phyloP scores from a whole-genome alignment of 1,284 basidiomycete species.

The Cryptococcus maquisensis region DNA sequence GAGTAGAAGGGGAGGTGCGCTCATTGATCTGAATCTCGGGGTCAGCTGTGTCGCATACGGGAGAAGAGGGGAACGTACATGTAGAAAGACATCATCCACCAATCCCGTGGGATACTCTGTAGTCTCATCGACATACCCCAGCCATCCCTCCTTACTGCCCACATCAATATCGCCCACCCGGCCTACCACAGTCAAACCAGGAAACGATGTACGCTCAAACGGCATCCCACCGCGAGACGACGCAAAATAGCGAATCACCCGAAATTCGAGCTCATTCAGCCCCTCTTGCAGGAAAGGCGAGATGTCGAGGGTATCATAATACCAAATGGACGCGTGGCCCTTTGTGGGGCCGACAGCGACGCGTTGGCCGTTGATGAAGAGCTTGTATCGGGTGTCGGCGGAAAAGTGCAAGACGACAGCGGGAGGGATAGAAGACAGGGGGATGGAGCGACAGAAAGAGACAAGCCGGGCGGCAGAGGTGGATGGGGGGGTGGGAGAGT shows the following conservation, averaged over 20 bases:
- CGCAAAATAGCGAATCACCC: slow-evolving; percentile 25
- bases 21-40: slow-evolving; percentile 22
- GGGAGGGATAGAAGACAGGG: slow-evolving; percentile 1
- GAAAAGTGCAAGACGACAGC: slow-evolving; percentile 18
- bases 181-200: slow-evolving; percentile 24
- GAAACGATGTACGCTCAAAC: slow-evolving; percentile 21
- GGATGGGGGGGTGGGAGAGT: slow-evolving; percentile 4
- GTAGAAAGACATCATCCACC: slow-evolving; percentile 28
- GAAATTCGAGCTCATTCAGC: slow-evolving; percentile 15
- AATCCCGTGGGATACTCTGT: slow-evolving; percentile 19
- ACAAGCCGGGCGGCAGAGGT: slow-evolving; percentile 18
- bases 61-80: slow-evolving; percentile 13
- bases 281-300: slow-evolving; percentile 16
- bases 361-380: slow-evolving; percentile 23
- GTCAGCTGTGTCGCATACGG: neutral
- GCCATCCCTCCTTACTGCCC: slow-evolving; percentile 12
- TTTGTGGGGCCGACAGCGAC: slow-evolving; percentile 25
- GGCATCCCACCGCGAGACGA: slow-evolving; percentile 22
- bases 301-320: slow-evolving; percentile 27
- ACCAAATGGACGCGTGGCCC: slow-evolving; percentile 19
- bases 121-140: slow-evolving; percentile 12
- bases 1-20: slow-evolving; percentile 2
- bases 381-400: slow-evolving; percentile 34
- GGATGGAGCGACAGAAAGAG: slow-evolving; percentile 16
- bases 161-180: slow-evolving; percentile 12